These are phyloP conservation scores for Ceratocystiopsis sp. DNA, from an alignment of 2,329 filamentous ascomycete genomes.

Conservation along the genomic window DNA sequence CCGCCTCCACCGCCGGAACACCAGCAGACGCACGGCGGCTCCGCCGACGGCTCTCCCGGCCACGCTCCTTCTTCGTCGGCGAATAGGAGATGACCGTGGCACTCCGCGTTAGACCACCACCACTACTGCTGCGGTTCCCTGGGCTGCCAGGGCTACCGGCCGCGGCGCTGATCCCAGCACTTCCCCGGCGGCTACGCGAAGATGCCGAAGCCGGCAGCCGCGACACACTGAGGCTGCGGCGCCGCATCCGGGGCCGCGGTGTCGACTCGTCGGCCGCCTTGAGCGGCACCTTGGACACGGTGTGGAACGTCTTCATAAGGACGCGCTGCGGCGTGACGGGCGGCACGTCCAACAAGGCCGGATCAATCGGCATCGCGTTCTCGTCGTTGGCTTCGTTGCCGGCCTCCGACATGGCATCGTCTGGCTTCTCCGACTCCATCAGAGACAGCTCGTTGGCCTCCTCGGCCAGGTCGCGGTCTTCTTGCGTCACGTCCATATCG, in stretches of 20 bases:
- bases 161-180: neutral
- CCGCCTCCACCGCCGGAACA: neutral
- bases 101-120: slow-evolving; percentile 24
- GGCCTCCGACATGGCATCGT: slow-evolving; percentile 36
- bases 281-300: slow-evolving; percentile 60
- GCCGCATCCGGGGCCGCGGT: slow-evolving; percentile 26
- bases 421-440: slow-evolving; percentile 25
- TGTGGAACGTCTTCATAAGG: slow-evolving; percentile 44
- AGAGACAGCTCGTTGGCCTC: slow-evolving; percentile 45
- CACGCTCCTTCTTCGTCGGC: slow-evolving; percentile 24
- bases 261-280: slow-evolving; percentile 48
- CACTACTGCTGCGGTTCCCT: neutral
- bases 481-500: slow-evolving; percentile 30
- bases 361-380: slow-evolving; percentile 41
- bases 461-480: slow-evolving; percentile 38
- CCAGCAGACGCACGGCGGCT: slow-evolving; percentile 12
- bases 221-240: slow-evolving; percentile 33
- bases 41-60: slow-evolving; percentile 4
- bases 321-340: slow-evolving; percentile 41
- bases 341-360: slow-evolving; percentile 22
- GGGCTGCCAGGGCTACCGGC: neutral
- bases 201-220: slow-evolving; percentile 20
- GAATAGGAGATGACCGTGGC: slow-evolving; percentile 38
- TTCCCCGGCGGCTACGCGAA: slow-evolving; percentile 19
- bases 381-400: slow-evolving; percentile 47